These are phyloP conservation scores for Macrophomina phaseolina DNA, from an alignment of 2,329 filamentous ascomycete species.

Conservation along the genomic window DNA sequence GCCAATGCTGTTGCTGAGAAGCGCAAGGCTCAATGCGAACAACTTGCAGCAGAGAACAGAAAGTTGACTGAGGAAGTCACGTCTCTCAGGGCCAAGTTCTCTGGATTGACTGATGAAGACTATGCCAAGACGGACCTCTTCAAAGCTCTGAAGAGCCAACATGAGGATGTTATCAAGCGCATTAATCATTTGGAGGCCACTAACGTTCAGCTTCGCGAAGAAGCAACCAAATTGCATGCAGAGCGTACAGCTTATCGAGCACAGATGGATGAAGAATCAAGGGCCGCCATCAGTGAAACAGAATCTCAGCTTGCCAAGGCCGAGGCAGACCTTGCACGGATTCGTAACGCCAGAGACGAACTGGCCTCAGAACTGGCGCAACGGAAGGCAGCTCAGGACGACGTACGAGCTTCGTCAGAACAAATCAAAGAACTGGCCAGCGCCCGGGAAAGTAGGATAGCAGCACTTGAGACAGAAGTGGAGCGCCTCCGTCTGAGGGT, in stretches of 20 bases:
- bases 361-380: constrained; percentile 80
- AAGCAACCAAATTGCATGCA: constrained; percentile 81
- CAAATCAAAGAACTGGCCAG: constrained; percentile 81
- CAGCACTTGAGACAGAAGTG: constrained; percentile 81
- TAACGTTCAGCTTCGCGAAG: constrained; percentile 82
- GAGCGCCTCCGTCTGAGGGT: constrained; percentile 68
- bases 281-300: constrained; percentile 73
- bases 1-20: constrained; percentile 76
- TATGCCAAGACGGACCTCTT: constrained; percentile 92
- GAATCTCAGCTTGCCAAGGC: constrained; percentile 81
- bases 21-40: constrained; percentile 86
- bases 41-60: constrained; percentile 77
- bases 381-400: constrained; percentile 78
- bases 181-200: constrained; percentile 90
- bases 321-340: constrained; percentile 84
- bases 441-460: constrained; percentile 80
- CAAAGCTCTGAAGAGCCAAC: constrained; percentile 86
- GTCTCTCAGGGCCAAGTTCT: constrained; percentile 69
- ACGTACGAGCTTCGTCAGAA: constrained; percentile 70
- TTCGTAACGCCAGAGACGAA: constrained; percentile 85
- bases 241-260: constrained; percentile 83
- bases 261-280: constrained; percentile 81
- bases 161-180: constrained; percentile 90
- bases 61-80: constrained; percentile 80
- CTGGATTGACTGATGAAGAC: constrained; percentile 85